Base-by-base conservation (phyloP, 805 yeast genomes). In the Huiozyma naganishii region DNA sequence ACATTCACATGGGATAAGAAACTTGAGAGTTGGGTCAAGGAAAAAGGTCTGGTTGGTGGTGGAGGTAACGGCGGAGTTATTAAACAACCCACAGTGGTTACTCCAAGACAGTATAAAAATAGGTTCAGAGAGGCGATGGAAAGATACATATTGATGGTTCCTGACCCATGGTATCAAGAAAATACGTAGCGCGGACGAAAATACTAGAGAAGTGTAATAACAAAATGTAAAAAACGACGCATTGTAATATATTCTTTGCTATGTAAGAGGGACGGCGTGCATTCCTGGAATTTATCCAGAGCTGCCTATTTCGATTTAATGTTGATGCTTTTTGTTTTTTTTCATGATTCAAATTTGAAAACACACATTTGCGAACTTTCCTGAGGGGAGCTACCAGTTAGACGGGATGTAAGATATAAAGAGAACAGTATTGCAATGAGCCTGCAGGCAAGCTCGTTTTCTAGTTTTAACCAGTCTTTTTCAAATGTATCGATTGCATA, bases 1-100 rank as follows among this genome's bases (percentile, higher is more conserved):
- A 88, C 98, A 0, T 92, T 90, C 55, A 92, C 99, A 0, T 92
- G 99, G 99, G 99, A 92, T 57, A 92, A 92, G 64, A 92, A 89
- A 63, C 76, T 92, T 28, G 99, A 92, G 61, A 88, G 95, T 60
- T 92, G 98, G 98, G 98, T 92, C 33, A 92, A 92, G 60, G 98
- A 95, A 45, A 83, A 86, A 54, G 89, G 90, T 1, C 69, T 92
- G 33, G 95, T 90, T 37, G 88, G 88, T 5, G 23, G 23, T 17
- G 23, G 23, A 17, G 88, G 87, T 6, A 52, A 49, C 5, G 52
- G 53, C 7, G 85, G 41, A 12, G 41, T 42, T 29, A 85, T 87
- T 1, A 90, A 85, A 54, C 95, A 85, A 51, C 99, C 99, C 0
- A 92, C 99, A 0, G 95, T 92, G 29, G 90, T 92, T 7, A 90